Percentiles rank a stretch among this genome's conserved stretches.
phyloP scores from a whole-genome alignment of 768 basidiomycete species.

The Coprinopsis sp. region DNA sequence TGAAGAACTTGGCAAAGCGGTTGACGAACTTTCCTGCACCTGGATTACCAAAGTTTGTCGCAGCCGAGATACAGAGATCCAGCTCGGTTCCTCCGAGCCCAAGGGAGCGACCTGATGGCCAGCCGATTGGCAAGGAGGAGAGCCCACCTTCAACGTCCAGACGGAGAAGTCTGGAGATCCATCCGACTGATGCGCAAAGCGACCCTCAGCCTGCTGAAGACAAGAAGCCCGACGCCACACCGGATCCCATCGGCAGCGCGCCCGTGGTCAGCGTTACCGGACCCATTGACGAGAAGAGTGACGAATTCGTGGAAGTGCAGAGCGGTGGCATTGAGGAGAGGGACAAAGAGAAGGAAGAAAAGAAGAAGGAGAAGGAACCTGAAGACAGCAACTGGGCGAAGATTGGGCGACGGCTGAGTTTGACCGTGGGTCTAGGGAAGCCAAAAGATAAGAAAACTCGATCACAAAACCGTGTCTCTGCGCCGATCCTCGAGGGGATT shows the following conservation, averaged over 20 bases:
- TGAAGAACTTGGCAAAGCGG: conserved; percentile 70
- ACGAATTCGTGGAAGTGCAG: neutral
- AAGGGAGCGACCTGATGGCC: conserved; percentile 12
- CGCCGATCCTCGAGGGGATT: conserved; percentile 15
- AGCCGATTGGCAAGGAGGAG: conserved; percentile 8
- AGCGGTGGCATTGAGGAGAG: neutral
- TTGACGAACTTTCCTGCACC: conserved; percentile 38
- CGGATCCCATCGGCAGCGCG: neutral
- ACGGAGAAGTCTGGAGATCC: conserved; percentile 14
- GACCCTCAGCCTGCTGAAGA: neutral
- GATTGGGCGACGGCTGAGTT: conserved; percentile 58
- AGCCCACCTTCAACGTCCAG: conserved; percentile 6
- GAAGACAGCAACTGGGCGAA: conserved; percentile 45
- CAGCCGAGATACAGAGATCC: conserved; percentile 12
- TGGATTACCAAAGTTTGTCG: neutral
- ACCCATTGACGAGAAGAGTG: neutral
- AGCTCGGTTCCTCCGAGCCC: conserved; percentile 15
- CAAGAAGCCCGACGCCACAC: neutral
- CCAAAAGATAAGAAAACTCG: conserved; percentile 32
- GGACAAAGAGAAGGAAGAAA: conserved; percentile 5
- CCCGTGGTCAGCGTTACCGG: neutral
- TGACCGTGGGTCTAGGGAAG: conserved; percentile 44
- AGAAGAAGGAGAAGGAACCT: conserved; percentile 5
- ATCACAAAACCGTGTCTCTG: conserved; percentile 19
- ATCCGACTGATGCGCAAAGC: neutral